phyloP scores from a whole-genome alignment of 768 basidiomycete species.

The Psilocybe cubensis region DNA sequence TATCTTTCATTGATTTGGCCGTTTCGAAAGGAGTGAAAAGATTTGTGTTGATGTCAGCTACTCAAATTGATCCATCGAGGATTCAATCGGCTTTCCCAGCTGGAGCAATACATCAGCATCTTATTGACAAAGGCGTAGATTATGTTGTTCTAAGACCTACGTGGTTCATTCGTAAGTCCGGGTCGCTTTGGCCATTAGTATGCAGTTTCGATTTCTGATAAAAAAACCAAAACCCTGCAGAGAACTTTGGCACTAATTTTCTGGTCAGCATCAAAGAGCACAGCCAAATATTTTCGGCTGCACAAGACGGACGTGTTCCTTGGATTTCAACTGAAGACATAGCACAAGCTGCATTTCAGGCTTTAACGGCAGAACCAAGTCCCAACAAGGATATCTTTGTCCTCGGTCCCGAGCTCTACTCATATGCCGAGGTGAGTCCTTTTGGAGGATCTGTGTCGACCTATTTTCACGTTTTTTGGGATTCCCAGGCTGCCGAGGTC shows the following conservation, averaged over 20 bases:
- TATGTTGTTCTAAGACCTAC: neutral
- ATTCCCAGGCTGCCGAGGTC: constrained; percentile 8
- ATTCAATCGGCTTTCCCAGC: neutral
- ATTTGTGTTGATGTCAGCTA: constrained; percentile 30
- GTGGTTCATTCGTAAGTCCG: neutral
- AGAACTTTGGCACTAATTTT: neutral
- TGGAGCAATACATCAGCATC: neutral
- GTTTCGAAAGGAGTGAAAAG: constrained; percentile 31
- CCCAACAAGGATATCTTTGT: constrained; percentile 15
- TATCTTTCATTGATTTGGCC: constrained; percentile 31
- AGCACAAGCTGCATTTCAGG: constrained; percentile 27
- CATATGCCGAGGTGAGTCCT: constrained; percentile 23
- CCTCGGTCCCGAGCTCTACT: constrained; percentile 27
- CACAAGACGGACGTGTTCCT: constrained; percentile 21
- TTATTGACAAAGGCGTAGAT: neutral
- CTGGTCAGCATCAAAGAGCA: neutral
- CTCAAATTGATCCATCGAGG: constrained; percentile 4
- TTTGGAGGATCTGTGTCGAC: neutral
- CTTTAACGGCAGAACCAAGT: constrained; percentile 16
- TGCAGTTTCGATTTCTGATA: neutral
- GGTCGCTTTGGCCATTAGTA: neutral
- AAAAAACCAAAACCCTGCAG: neutral
- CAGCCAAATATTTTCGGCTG: constrained; percentile 15
- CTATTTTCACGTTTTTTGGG: neutral
- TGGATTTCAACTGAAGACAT: constrained; percentile 31